Evolutionary conservation across 1,284 basidiomycete species (phyloP).

Genomic region (Tausonia pullulans): DNA sequence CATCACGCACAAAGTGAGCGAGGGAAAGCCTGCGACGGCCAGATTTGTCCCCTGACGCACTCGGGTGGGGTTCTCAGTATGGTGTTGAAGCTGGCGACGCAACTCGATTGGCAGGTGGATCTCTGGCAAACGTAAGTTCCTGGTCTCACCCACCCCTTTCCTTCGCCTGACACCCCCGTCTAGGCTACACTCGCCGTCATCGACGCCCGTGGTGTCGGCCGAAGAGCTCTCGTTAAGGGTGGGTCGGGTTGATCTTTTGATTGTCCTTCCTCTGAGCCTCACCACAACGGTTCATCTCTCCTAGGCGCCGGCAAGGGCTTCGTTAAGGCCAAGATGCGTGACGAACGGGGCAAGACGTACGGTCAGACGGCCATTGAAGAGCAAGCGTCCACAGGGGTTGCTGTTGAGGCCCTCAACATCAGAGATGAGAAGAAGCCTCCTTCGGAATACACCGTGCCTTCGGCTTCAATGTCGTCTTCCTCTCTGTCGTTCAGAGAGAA

Average conservation of each 20-base stretch:
- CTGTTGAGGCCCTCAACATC: no score
- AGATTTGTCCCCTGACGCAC: no score
- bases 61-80: slow-evolving; percentile 30
- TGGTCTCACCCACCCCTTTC: no score
- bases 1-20: slow-evolving; percentile 28
- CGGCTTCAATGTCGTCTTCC: no score
- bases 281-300: background rate
- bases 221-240: slow-evolving; percentile 53
- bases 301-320: slow-evolving; percentile 31
- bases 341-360: slow-evolving; percentile 18
- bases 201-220: slow-evolving; percentile 53
- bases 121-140: slow-evolving; percentile 49
- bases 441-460: no score
- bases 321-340: slow-evolving; percentile 30
- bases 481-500: no score
- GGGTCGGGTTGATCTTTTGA: background rate
- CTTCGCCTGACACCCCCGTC: no score
- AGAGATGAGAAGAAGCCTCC: no score
- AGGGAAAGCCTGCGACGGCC: no score
- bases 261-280: background rate
- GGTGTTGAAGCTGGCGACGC: slow-evolving; percentile 53
- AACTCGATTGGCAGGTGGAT: slow-evolving; percentile 49
- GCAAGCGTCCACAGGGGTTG: no score
- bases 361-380: background rate
- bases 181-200: slow-evolving; percentile 49